Base-by-base conservation (phyloP, 441 rosid genomes). In the Bocquillonia castaneifolia region DNA sequence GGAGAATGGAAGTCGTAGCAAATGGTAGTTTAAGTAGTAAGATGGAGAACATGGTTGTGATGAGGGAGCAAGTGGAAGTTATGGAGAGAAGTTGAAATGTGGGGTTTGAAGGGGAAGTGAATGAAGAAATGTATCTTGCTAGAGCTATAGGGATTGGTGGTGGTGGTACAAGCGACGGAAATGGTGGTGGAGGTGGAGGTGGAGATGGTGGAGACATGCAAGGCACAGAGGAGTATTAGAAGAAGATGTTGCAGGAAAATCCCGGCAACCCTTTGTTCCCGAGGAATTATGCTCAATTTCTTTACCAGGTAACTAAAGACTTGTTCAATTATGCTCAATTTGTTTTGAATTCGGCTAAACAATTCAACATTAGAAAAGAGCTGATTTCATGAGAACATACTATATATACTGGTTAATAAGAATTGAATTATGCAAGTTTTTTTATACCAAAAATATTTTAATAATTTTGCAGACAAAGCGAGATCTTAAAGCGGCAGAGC, bases 231-330 rank as follows among this genome's bases (percentile, higher is more conserved):
- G 83, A 80, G 77, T 72, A 78, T 45, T 84, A 79, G 47, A 86
- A 73, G 83, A 81, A 64, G 67, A 81, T 83, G 89, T 70, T 86
- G 66, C 72, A 79, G 66, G 81, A 83, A 62, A 80, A 83, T 75
- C 93, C 90, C 6, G 80, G 80, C 60, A 79, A 81, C 74, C 60
- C 90, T 28, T 71, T 88, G 79, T 71, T 84, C 40, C 47, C 84
- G 53, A 66, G 86, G 67, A 88, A 88, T 69, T 86, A 86, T 78
- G 93, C 89, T 47, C 79, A 78, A n/a, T 88, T 81, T 72, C 59
- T 84, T 51, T 73, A 81, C 53, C 76, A 85, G 85, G 93, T 81
- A 48, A n/a, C n/a, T n/a, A n/a, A n/a, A 77, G 73, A 28, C 55
- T 1, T 20, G 29, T 51, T 53, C 31, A 22, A 51, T 51, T 51